Conservation (phyloP, 2,329 filamentous ascomycete species). For the Aspergillus sp. region DNA sequence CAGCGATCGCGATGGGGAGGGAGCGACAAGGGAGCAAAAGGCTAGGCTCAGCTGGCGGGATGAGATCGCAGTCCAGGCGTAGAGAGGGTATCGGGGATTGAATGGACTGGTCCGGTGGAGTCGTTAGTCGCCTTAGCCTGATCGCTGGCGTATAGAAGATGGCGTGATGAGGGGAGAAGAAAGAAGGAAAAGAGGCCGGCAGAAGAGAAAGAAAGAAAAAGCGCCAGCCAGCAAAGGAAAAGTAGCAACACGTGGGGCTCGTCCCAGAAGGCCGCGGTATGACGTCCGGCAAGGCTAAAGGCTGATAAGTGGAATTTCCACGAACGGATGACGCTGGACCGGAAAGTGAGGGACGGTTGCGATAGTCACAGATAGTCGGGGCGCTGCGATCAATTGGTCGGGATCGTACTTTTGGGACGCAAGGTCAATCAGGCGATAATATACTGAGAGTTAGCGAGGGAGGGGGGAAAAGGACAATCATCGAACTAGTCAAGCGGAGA, state of each 20-base stretch:
- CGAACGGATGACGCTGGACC: constrained; percentile 17
- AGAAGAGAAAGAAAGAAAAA: not conserved
- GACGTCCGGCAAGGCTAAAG: constrained; percentile 23
- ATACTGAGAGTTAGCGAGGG: not conserved
- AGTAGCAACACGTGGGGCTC: constrained; percentile 25
- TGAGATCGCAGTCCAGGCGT: not conserved
- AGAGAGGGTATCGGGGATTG: not conserved
- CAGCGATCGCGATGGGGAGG: not conserved
- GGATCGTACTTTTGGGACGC: constrained; percentile 7
- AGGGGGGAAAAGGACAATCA: not conserved
- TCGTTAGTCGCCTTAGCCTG: not conserved
- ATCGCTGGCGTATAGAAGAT: not conserved
- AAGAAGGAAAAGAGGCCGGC: not conserved
- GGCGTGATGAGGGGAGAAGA: not conserved
- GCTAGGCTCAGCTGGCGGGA: not conserved
- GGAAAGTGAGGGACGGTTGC: not conserved
- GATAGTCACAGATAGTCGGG: not conserved
- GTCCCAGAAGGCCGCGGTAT: constrained; percentile 21
- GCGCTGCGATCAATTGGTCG: not conserved
- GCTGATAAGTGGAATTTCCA: constrained; percentile 8
- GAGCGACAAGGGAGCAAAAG: not conserved
- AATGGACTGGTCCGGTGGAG: constrained; percentile 10
- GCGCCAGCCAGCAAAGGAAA: not conserved
- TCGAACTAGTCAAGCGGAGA: not conserved
- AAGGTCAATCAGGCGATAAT: constrained; percentile 1